phyloP scores from a whole-genome alignment of 768 basidiomycete genomes.

The Cubamyces lactineus region DNA sequence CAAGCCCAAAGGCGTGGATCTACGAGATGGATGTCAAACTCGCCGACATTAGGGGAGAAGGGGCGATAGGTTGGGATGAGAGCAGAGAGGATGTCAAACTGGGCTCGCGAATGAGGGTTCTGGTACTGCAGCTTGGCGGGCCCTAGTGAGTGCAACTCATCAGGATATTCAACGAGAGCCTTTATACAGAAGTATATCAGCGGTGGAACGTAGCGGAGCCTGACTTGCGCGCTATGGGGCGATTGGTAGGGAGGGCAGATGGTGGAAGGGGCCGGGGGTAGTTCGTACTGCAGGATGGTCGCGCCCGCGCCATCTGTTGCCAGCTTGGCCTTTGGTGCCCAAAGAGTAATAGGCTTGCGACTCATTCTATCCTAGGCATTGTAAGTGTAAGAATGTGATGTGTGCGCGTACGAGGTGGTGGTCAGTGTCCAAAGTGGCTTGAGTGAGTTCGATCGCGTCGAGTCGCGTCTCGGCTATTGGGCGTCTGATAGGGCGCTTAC shows the following conservation, averaged over 20 bases:
- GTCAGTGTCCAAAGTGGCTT: not conserved
- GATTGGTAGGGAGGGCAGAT: slow-evolving; percentile 23
- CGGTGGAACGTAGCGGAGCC: slow-evolving; percentile 44
- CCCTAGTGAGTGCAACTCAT: slow-evolving; percentile 46
- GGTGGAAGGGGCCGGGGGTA: slow-evolving; percentile 22
- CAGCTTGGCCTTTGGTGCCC: slow-evolving; percentile 17
- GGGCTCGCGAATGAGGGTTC: slow-evolving; percentile 25
- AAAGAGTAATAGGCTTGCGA: slow-evolving; percentile 29
- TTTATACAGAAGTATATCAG: slow-evolving; percentile 56
- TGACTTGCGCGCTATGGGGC: not conserved
- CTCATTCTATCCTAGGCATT: slow-evolving; percentile 5
- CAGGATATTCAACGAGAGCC: slow-evolving; percentile 46
- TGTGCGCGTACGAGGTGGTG: not conserved
- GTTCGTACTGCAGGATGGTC: slow-evolving; percentile 29
- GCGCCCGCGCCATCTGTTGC: slow-evolving; percentile 34
- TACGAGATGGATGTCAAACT: slow-evolving; percentile 30
- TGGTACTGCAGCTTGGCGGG: slow-evolving; percentile 43
- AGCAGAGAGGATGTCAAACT: slow-evolving; percentile 43
- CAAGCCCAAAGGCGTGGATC: slow-evolving; percentile 68
- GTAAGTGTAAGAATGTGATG: too few relatives aligned
- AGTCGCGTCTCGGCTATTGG: slow-evolving; percentile 1
- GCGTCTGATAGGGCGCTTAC: not conserved
- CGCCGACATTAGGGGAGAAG: not conserved
- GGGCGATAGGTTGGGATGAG: slow-evolving; percentile 41
- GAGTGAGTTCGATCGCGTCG: not conserved